Percentiles rank a stretch among this genome's conserved stretches.
These are phyloP conservation scores for Mycena polygramma DNA, from an alignment of 768 basidiomycete species.

Conservation along the genomic window DNA sequence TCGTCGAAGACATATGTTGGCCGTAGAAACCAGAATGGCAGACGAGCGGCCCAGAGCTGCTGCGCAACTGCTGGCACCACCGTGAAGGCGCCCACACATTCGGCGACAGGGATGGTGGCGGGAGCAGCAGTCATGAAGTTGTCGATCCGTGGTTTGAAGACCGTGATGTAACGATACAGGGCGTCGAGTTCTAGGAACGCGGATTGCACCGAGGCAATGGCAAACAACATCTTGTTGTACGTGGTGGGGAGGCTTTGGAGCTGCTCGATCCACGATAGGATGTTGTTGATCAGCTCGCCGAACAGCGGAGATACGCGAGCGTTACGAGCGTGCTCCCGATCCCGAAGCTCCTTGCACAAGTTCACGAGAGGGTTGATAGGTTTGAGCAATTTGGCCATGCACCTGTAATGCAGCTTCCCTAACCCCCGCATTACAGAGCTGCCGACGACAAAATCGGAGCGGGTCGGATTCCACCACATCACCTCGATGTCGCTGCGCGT, in stretches of 20 bases:
- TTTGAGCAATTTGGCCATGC: not conserved
- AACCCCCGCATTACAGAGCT: constrained; percentile 10
- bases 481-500: not conserved
- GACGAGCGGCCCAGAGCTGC: not conserved
- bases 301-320: not conserved
- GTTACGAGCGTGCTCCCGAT: too few relatives aligned
- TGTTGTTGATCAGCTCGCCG: not conserved
- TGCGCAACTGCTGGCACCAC: not conserved
- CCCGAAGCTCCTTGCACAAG: not conserved
- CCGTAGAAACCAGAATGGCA: constrained; percentile 10
- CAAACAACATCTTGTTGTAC: constrained; percentile 1
- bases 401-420: not conserved
- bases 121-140: not conserved
- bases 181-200: constrained; percentile 8
- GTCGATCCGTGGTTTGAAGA: not conserved
- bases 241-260: constrained; percentile 7
- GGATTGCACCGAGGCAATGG: constrained; percentile 3
- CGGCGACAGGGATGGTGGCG: not conserved
- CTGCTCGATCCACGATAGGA: constrained; percentile 8
- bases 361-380: not conserved
- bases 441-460: constrained; percentile 8
- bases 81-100: constrained; percentile 5
- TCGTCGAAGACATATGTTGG: not conserved
- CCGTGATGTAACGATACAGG: not conserved
- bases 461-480: constrained; percentile 21